Base-by-base conservation (phyloP, 331 rosid species). In the Malus hybrid region DNA sequence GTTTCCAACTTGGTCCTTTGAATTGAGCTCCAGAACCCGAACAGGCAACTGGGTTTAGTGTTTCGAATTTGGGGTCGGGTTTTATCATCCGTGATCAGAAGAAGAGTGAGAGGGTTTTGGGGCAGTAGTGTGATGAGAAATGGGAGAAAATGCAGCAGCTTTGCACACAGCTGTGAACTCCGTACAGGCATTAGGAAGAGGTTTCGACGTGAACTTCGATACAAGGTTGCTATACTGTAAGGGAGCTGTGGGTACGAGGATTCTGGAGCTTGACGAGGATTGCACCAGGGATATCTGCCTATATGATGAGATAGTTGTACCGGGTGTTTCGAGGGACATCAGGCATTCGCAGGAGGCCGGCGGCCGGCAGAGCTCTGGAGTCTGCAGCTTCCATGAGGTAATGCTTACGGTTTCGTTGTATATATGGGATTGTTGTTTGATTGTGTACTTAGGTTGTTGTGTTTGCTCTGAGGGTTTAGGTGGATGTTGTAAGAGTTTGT, bases 201-300 rank as follows among this genome's bases (percentile, higher is more conserved):
- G 98, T 12, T 93, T 93, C 83, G 97, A 93, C 69, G 96, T 90
- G 75, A 91, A 91, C 80, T 93, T 82, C 65, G 98, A 93, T 86
- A 87, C 97, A 11, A 90, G 97, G 89, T 83, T 93, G 83, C 96
- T 93, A 29, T 93, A 91, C 76, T 91, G 96, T 73, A 91, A 93
- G 83, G 97, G 98, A 55, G 84, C 87, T 33, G 83, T 90, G 13
- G 96, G 96, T 79, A 87, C 91, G 73, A 78, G 94, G 81, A 77
- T 93, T 32, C 81, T 93, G 59, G 88, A 86, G 77, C 78, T 93
- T 71, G 91, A 86, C 69, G 86, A 83, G 22, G 93, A 90, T 66
- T 88, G 83, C 79, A 76, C 71, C 2, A 86, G 82, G 85, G 90
- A 93, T 71, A 80, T 93, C 15, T 68, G 59, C 13, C 68, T 93